Base-by-base conservation (phyloP, 2,329 filamentous ascomycete genomes). In the Didymosphaeria variabile region DNA sequence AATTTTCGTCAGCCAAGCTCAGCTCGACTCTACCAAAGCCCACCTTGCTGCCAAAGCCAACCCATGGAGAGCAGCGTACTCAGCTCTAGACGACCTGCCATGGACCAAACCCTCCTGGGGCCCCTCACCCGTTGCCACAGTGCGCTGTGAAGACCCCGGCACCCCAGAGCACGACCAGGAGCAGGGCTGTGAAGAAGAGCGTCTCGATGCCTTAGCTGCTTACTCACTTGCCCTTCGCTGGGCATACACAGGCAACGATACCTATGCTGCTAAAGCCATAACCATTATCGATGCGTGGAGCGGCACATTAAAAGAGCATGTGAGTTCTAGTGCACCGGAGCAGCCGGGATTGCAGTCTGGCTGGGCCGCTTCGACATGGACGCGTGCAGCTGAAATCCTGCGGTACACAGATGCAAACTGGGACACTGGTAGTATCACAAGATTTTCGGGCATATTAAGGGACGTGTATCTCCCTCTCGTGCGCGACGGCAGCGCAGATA, bases 381-480 rank as follows among this genome's bases (percentile, higher is more conserved):
- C 32, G 32, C 32, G 51, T 4, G 51, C 51, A 13, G 51, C 51
- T 17, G 51, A 54, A 29, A 42, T 54, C 23, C 17, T 54, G 2
- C 51, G 51, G 12, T 54, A 40, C 36, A 40, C 51, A 13, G 34
- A 54, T 9, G 32, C 51, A 4, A 19, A 19, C 13, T 54, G 32
- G 51, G 40, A 32, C 4, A 26, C 8, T 12, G 23, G 19, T 23
- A 54, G 51, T 21, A 54, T 54, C 31, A 13, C 32, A 8, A 13
- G 17, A 12, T 54, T 54, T 13, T 12, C 40, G 51, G 13, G 21
- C 36, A 54, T 54, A 32, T 21, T 54, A 8, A 54, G 26, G 34
- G 34, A 54, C 32, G 51, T 54, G 17, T 54, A 54, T 26, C 51
- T 54, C 36, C 51, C 51, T 15, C 32, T 36, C 10, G 51, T 54